A percentile compares a stretch with the other conserved stretches of the same genome.
These are phyloP conservation scores for Boletus insuetus DNA, from an alignment of 768 basidiomycete species.

Conservation along the genomic window DNA sequence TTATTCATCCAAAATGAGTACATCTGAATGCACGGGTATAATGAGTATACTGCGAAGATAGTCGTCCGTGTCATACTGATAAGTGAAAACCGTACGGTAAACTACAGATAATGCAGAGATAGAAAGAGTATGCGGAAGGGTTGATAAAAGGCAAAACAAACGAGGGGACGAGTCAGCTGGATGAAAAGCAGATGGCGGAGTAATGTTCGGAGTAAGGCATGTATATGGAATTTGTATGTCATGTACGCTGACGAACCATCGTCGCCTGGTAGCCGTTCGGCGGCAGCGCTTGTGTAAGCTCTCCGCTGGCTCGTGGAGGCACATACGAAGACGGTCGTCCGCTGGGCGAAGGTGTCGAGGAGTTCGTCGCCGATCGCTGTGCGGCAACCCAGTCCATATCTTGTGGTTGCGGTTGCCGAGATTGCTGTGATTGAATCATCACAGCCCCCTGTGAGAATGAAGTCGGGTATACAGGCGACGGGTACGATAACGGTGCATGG, in stretches of 20 bases:
- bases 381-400: constrained; percentile 41
- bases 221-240: constrained; percentile 15
- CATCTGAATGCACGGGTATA: constrained; percentile 51
- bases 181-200: constrained; percentile 21
- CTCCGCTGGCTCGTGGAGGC: constrained; percentile 43
- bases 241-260: constrained; percentile 51
- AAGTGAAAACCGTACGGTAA: constrained; percentile 46
- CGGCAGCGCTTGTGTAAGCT: constrained; percentile 40
- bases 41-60: constrained; percentile 55
- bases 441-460: constrained; percentile 44
- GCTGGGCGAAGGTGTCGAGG: constrained; percentile 33
- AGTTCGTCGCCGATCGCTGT: constrained; percentile 39
- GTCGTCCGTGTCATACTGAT: constrained; percentile 60
- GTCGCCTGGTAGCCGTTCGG: constrained; percentile 44
- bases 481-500: constrained; percentile 45
- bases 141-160: constrained; percentile 20
- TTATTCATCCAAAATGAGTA: constrained; percentile 38
- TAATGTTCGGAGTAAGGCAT: constrained; percentile 14
- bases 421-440: constrained; percentile 43
- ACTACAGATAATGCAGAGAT: constrained; percentile 60
- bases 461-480: constrained; percentile 41
- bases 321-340: constrained; percentile 54
- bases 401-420: constrained; percentile 40
- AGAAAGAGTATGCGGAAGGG: constrained; percentile 33
- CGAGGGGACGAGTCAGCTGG: constrained; percentile 27